Base-by-base conservation (phyloP, 148 eudicot species). In the Rhododendron ferrugineum region DNA sequence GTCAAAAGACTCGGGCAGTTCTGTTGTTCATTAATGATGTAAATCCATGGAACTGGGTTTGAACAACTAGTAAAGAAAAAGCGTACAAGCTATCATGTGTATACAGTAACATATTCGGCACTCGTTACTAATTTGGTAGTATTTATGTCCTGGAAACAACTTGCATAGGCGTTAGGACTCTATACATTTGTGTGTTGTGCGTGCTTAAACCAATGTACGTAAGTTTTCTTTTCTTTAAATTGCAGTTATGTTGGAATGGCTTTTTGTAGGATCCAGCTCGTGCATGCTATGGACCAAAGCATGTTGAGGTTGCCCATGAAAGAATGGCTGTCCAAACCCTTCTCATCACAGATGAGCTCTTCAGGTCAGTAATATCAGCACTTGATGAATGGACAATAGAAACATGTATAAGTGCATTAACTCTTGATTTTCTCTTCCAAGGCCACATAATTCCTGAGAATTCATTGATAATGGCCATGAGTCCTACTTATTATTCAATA, bases 231-330 rank as follows among this genome's bases (percentile, higher is more conserved):
- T 18, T 34, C 40, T 54, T 20, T 77, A 56, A 44, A 76, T 66
- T n/a, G 72, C 58, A 23, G 46, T 70, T 78, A 73, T 22, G 16
- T 56, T 50, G 85, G 10, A 37, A 36, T 58, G 15, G 15, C 40
- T 18, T 74, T 84, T 68, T 83, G 84, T 86, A 96, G 99, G 98
- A 94, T 87, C 93, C 99, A 84, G 87, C 80, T 84, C 98, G 98
- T 89, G 98, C 98, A 82, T 97, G 99, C 93, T 97, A 97, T 92
- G 99, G 99, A 77, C 99, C 98, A 52, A 97, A 94, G 90, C 99
- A 97, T 84, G 98, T 97, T 82, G 99, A 97, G 87, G 97, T 94
- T 87, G 99, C 99, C 83, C 98, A 97, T 84, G 99, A 97, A 85
- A 88, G 97, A 86, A 97, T 97, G 98, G 98, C 99, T 85, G 87